Base-by-base conservation (phyloP, 805 yeast species). In the Starmerella kuoi region DNA sequence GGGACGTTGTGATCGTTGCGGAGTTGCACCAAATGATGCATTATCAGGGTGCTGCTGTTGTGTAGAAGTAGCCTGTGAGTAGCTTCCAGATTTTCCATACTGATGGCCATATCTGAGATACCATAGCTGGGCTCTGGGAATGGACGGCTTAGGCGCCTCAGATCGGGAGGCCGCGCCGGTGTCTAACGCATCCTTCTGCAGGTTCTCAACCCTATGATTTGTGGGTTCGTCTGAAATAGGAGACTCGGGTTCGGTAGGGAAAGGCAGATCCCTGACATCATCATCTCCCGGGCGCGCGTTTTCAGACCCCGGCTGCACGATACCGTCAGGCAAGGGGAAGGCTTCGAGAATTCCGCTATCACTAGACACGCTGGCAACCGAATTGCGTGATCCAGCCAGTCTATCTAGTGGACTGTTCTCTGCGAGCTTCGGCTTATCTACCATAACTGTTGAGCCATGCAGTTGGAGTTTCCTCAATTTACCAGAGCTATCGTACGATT, bases 301-400 rank as follows among this genome's bases (percentile, higher is more conserved):
- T 14, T 25, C 28, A 14, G 28, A 14, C 28, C 9, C 9, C 12
- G 28, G 37, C 28, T 5, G 5, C 34, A 4, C 28, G 37, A 28
- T 17, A 17, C 22, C 21, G 32, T 41, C 39, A 35, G 50, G 50
- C 4, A 48, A 30, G 21, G 52, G 52, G 25, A 49, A 49, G 12
- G 40, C 52, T 22, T 48, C 52, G 12, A 49, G 40, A 15, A 49
- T 48, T 15, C 42, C 40, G 4, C 23, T n/a, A 11, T 35, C 40
- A 18, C 15, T 22, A 19, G 36, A 18, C n/a, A 33, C 35, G 33
- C 45, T 42, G 9, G 42, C 31, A 6, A 37, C 15, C 4, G 47
- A 42, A 23, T 14, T 21, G 15, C 42, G 36, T n/a, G 43, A 28
- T 14, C 44, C 44, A 9, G 34, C 42, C 24, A 42, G 40, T 35